phyloP scores from a whole-genome alignment of 2,329 filamentous ascomycete genomes.

The Alternaria metachromatica region DNA sequence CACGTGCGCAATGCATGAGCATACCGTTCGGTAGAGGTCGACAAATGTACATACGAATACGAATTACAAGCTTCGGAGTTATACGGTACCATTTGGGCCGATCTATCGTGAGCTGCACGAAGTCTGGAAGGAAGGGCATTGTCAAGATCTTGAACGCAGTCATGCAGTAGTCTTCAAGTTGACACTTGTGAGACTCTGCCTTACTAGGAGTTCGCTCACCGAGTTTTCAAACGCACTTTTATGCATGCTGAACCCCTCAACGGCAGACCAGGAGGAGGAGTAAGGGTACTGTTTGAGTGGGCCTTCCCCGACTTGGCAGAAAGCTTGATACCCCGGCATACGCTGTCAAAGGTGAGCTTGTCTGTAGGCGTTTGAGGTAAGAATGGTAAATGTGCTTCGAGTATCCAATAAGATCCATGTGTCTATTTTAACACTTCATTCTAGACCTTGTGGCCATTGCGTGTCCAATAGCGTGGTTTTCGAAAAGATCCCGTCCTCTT shows the following conservation, averaged over 20 bases:
- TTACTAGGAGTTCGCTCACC: not conserved
- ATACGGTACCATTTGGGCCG: not conserved
- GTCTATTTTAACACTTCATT: conserved; percentile 1
- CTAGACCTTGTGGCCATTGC: conserved; percentile 9
- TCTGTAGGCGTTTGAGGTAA: not conserved
- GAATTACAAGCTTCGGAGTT: not conserved
- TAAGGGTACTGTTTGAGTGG: not conserved
- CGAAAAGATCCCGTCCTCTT: conserved; percentile 1
- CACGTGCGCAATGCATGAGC: conserved; percentile 6
- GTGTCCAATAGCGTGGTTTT: conserved; percentile 13
- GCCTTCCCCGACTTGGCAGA: not conserved
- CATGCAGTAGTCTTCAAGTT: not conserved
- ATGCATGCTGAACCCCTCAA: not conserved
- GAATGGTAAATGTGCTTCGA: not conserved
- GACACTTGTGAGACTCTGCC: not conserved
- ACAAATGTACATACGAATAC: conserved; percentile 1
- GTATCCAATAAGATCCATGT: not conserved
- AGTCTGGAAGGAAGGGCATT: not conserved
- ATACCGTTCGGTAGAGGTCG: not conserved
- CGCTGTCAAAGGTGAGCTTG: not conserved
- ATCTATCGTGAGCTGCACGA: not conserved
- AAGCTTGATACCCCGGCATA: not conserved
- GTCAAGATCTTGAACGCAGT: not conserved
- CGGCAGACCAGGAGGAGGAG: not conserved
- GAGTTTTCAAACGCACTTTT: not conserved